Percentiles rank a stretch among this genome's conserved stretches.
Evolutionary conservation across 352 stramenopile species (phyloP).

Genomic region (Globisporangium spiculum): DNA sequence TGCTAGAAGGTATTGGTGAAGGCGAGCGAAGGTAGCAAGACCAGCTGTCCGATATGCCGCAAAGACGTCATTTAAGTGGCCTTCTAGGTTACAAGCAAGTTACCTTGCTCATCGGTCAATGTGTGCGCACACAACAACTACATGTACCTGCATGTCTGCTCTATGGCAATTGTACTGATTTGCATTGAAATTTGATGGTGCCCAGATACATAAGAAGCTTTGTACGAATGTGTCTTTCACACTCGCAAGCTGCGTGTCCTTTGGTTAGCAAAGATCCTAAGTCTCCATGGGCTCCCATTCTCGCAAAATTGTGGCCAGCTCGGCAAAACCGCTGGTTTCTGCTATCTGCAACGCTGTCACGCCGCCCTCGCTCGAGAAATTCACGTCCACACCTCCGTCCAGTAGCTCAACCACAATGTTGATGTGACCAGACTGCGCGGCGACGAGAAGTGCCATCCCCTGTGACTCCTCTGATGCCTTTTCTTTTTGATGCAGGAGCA

Average conservation of each 20-base stretch:
- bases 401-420: slow-evolving; percentile 11
- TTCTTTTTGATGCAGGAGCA: not conserved
- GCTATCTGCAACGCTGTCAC: slow-evolving; percentile 12
- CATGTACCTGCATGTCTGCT: too few relatives aligned
- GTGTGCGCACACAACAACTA: too few relatives aligned
- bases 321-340: slow-evolving; percentile 1
- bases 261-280: not conserved
- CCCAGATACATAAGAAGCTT: too few relatives aligned
- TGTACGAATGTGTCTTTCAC: too few relatives aligned
- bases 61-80: not conserved
- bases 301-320: slow-evolving; percentile 8
- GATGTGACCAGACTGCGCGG: not conserved
- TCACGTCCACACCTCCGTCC: slow-evolving; percentile 5
- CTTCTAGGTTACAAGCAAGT: too few relatives aligned
- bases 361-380: slow-evolving; percentile 1
- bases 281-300: slow-evolving; percentile 14
- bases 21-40: not conserved
- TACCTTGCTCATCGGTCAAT: too few relatives aligned
- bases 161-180: too few relatives aligned
- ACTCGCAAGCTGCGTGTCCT: too few relatives aligned
- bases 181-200: too few relatives aligned
- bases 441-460: slow-evolving; percentile 8
- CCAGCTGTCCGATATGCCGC: slow-evolving; percentile 4
- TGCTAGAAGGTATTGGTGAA: slow-evolving; percentile 34
- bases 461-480: not conserved